These are phyloP conservation scores for Suhomyces xylopsoci DNA, from an alignment of 805 yeast species.

Conservation along the genomic window DNA sequence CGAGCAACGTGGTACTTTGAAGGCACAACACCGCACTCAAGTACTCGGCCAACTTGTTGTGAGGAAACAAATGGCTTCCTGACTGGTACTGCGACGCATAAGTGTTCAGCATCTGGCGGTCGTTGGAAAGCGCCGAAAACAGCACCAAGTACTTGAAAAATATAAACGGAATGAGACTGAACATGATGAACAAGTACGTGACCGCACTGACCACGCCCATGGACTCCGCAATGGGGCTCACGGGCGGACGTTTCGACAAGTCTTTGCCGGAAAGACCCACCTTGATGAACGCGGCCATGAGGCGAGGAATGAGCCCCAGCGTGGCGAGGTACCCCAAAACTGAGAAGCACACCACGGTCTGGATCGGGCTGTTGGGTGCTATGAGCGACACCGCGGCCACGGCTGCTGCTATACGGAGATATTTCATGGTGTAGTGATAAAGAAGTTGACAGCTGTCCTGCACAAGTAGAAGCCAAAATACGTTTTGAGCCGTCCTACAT, in stretches of 20 bases:
- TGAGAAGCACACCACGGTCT: constrained; percentile 64
- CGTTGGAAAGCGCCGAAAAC: constrained; percentile 34
- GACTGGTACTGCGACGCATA: constrained; percentile 35
- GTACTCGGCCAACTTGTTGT: constrained; percentile 78
- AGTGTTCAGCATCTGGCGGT: constrained; percentile 28
- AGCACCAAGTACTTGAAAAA: constrained; percentile 73
- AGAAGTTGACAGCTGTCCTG: not conserved
- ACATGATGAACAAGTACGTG: constrained; percentile 75
- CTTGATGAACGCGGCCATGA: constrained; percentile 62
- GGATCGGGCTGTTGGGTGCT: constrained; percentile 46
- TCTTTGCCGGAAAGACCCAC: constrained; percentile 88
- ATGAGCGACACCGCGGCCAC: constrained; percentile 21
- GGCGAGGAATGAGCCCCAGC: constrained; percentile 60
- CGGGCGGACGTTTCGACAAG: constrained; percentile 73
- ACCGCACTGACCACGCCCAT: constrained; percentile 89
- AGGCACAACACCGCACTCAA: constrained; percentile 80
- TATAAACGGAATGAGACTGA: constrained; percentile 82
- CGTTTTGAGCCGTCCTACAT: too few species aligned
- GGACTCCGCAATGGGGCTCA: constrained; percentile 69
- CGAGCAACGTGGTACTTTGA: constrained; percentile 79
- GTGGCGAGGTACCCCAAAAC: constrained; percentile 65
- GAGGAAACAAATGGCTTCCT: constrained; percentile 57
- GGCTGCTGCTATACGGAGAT: constrained; percentile 9
- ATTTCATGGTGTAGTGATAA: not conserved
- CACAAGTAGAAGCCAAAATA: not conserved